Evolutionary conservation across 805 yeast species (phyloP), one percentile per base, ranked within the genome.

Genomic region (Starmerella vitae): DNA sequence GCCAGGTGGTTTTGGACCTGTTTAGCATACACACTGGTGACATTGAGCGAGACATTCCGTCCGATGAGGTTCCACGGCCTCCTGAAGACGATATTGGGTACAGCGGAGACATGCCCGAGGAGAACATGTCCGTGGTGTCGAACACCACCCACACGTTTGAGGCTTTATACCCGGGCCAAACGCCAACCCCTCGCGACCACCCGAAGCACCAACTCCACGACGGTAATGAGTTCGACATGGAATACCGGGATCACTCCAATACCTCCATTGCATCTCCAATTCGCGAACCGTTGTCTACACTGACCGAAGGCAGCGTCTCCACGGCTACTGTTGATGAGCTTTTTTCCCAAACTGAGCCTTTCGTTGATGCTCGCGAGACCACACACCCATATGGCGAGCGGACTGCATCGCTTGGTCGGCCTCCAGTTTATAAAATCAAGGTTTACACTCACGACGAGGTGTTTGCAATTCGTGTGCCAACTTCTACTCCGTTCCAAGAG

Each of bases 1-100:
- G 80, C 13, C 68, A 67, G 22, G 71, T 75, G 42, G 93, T 85
- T 1, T 70, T 74, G 45, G 66, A 70, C 27, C 67, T 91, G 38
- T 91, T 91, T 58, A 78, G 73, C 5, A 58, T 82, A 3, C 61
- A 71, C 30, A 71, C 71, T 3, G 80, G 78, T 34, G 88, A 80
- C 56, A 67, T 68, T 43, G 80, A 74, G 49, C 15, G 30, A 26
- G 42, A 36, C 22, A 42, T 52, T 51, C 21, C 49, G 48, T 28
- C 55, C 42, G 37, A 52, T 54, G 26, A 44, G 48, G 48, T 59
- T 50, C 66, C 66, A 2, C 54, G 49, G 35, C 63, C 64, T 2
- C 56, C 55, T 3, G 47, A 26, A 17, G 21, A 27, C 8, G 38
- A 19, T 8, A 24, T 17, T 26, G 17, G 37, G 20, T 44, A 42